Base-by-base conservation (phyloP, 192 early-diverging fungal genomes). In the Rhizophagus clarus region DNA sequence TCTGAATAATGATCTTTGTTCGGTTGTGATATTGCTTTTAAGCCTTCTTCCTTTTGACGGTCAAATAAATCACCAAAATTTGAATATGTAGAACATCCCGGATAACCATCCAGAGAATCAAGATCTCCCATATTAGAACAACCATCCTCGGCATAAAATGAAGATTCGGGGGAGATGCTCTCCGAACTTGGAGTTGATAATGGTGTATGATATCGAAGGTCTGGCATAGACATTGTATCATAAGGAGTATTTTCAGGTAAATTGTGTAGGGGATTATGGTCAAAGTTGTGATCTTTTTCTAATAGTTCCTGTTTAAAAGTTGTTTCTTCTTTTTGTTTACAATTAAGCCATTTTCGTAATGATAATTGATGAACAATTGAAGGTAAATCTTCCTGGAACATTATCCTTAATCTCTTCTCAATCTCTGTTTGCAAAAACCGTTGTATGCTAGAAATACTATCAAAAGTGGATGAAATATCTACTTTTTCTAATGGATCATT, bases 401-500 rank as follows among this genome's bases (percentile, higher is more conserved):
- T 84, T 74, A 92, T 93, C 17, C 96, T 81, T 70, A 99, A 83
- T 72, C 95, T 93, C 12, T 90, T 90, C 81, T 99, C 96, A 64
- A 99, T 99, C 76, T 96, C 92, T 11, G 86, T 82, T 86, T 98
- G 97, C 60, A 99, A 82, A 84, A 98, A 95, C 4, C 91, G 82
- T 61, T 95, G 89, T 60, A 99, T 94, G 47, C 91, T 93, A 24
- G 95, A 91, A 45, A 98, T 91, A 80, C 93, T 91, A 79, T 99
- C 98, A 83, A 99, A 99, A 1, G 98, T 98, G n/a, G 96, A 97
- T 76, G 93, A 94, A 56, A 99, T 96, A 71, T 94, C 90, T 12
- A 99, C 93, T 0, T 91, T 93, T 62, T 98, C 97, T 31, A 99
- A 82, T 14, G 98, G 97, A 80, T 99, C 97, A 81, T 96, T 99